A percentile compares a stretch with the other conserved stretches of the same genome.
Evolutionary conservation across 2,329 filamentous ascomycete genomes (phyloP).

Genomic region (Aspergillus arachidicola): DNA sequence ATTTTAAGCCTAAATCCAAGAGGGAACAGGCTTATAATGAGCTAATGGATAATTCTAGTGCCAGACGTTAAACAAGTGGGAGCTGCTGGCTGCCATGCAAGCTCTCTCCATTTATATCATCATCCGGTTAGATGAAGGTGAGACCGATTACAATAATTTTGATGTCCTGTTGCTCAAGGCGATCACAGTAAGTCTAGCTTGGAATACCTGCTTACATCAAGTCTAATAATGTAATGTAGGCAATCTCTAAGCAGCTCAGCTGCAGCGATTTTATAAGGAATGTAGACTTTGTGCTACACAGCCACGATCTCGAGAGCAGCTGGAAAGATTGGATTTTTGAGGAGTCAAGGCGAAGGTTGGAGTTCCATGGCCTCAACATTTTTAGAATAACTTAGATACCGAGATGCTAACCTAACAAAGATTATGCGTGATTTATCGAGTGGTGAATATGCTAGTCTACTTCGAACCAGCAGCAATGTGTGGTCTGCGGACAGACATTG

Average conservation of each 20-base stretch:
- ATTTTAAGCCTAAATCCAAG: background rate
- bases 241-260: background rate
- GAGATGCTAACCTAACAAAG: slow-evolving; percentile 22
- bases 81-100: slow-evolving; percentile 47
- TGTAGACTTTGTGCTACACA: too few species aligned
- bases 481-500: slow-evolving; percentile 34
- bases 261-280: background rate
- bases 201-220: background rate
- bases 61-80: slow-evolving; percentile 29
- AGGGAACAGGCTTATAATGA: too few species aligned
- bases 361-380: too few species aligned
- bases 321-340: slow-evolving; percentile 3
- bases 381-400: too few species aligned
- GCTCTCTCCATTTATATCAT: slow-evolving; percentile 50
- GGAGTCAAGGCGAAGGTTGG: slow-evolving; percentile 3
- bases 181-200: background rate
- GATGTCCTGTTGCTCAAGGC: slow-evolving; percentile 38
- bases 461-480: slow-evolving; percentile 47
- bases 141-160: slow-evolving; percentile 47
- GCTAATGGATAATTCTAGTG: background rate
- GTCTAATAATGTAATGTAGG: background rate
- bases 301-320: background rate
- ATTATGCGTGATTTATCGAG: slow-evolving; percentile 43
- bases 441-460: slow-evolving; percentile 48
- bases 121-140: slow-evolving; percentile 47